phyloP scores from a whole-genome alignment of 2,329 filamentous ascomycete genomes.

The Ophiosphaerella narmari region DNA sequence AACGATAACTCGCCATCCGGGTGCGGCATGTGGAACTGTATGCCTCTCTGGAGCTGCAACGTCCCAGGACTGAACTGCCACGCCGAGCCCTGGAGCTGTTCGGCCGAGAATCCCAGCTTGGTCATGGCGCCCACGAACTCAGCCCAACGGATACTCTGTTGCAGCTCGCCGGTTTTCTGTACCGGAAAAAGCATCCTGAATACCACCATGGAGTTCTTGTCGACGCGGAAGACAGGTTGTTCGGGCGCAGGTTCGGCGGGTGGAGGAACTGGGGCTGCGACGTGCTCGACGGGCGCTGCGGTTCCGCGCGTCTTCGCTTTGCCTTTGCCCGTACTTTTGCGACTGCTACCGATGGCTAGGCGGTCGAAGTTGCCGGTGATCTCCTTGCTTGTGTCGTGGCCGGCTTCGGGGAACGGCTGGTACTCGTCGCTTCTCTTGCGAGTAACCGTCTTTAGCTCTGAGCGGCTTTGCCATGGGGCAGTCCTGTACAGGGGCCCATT shows the following conservation, averaged over 20 bases:
- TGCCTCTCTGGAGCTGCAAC: conserved; percentile 53
- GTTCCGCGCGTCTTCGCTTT: conserved; percentile 13
- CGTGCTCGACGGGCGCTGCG: background rate
- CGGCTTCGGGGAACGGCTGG: background rate
- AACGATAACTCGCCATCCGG: conserved; percentile 59
- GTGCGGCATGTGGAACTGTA: conserved; percentile 67
- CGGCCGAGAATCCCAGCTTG: conserved; percentile 54
- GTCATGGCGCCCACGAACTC: conserved; percentile 61
- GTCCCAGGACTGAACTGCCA: conserved; percentile 57
- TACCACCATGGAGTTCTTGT: conserved; percentile 48
- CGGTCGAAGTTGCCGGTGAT: conserved; percentile 15
- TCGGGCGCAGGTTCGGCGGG: background rate
- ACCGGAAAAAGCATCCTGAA: conserved; percentile 50
- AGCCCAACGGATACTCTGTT: conserved; percentile 57
- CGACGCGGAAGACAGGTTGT: conserved; percentile 34
- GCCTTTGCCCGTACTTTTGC: background rate
- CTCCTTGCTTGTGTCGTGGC: conserved; percentile 13
- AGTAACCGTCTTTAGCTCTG: background rate
- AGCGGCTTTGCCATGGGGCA: background rate
- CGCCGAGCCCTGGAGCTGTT: conserved; percentile 65
- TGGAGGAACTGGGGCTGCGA: background rate
- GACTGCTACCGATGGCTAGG: background rate
- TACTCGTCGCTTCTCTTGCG: background rate
- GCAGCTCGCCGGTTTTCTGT: conserved; percentile 39
- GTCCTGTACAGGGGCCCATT: background rate